These are phyloP conservation scores for Rhinocladiella similis DNA, from an alignment of 2,329 filamentous ascomycete species.

Conservation along the genomic window DNA sequence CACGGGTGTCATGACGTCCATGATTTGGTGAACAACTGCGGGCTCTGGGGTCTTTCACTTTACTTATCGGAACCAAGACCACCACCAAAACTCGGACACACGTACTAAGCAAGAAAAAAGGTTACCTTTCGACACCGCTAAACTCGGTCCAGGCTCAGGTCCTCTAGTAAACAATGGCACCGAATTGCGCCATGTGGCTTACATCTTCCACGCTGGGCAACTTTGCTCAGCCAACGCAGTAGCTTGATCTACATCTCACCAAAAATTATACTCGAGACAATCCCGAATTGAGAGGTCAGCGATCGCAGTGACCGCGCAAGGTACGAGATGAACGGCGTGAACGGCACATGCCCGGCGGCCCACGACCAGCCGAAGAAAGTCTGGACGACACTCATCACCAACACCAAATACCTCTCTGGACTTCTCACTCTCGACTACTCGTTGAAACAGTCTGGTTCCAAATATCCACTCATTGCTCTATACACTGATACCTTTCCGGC, in stretches of 20 bases:
- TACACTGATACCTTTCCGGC: slow-evolving; percentile 76
- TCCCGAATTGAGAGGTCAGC: background rate
- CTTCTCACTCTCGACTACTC: slow-evolving; percentile 80
- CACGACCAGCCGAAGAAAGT: slow-evolving; percentile 52
- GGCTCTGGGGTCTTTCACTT: background rate
- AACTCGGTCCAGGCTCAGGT: background rate
- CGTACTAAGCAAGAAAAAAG: slow-evolving; percentile 2
- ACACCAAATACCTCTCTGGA: slow-evolving; percentile 76
- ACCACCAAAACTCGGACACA: too few species aligned
- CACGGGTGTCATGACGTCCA: slow-evolving; percentile 2
- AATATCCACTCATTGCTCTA: slow-evolving; percentile 77
- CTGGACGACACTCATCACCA: slow-evolving; percentile 87
- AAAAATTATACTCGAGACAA: background rate
- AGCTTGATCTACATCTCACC: background rate
- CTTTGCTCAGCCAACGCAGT: slow-evolving; percentile 1
- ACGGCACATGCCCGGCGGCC: background rate
- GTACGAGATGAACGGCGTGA: background rate
- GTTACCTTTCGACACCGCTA: slow-evolving; percentile 1
- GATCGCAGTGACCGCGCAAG: background rate
- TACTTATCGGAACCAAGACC: background rate
- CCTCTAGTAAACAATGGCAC: background rate
- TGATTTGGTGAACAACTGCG: background rate
- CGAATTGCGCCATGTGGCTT: slow-evolving; percentile 9
- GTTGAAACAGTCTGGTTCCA: slow-evolving; percentile 63
- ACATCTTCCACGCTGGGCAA: slow-evolving; percentile 1